Conservation (phyloP, 2,329 filamentous ascomycete species). For the Neofusicoccum ribis region DNA sequence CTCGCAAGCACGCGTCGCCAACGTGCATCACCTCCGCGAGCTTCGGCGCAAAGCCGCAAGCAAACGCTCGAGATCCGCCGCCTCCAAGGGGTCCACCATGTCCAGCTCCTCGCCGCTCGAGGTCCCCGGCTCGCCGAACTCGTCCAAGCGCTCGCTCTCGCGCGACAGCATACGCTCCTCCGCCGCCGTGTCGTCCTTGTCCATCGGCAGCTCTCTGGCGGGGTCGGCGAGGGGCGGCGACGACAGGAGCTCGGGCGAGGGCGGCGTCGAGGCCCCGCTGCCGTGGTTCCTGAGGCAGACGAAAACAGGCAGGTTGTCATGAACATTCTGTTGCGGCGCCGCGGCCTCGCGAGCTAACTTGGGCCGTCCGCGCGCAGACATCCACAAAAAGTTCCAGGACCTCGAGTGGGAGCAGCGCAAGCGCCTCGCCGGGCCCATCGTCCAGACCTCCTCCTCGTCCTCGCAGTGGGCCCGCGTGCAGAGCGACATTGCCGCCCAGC, state of each 20-base stretch:
- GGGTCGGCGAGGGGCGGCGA: slow-evolving; percentile 26
- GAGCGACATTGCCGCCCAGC: slow-evolving; percentile 56
- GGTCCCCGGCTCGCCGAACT: slow-evolving; percentile 26
- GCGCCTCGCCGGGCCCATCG: slow-evolving; percentile 49
- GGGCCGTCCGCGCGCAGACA: slow-evolving; percentile 44
- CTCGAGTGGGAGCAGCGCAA: slow-evolving; percentile 62
- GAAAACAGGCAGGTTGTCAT: slow-evolving; percentile 50
- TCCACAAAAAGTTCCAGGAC: slow-evolving; percentile 61
- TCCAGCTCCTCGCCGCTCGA: slow-evolving; percentile 28
- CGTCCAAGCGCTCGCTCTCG: slow-evolving; percentile 42
- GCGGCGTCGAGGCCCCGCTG: slow-evolving; percentile 8
- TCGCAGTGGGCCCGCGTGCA: slow-evolving; percentile 61
- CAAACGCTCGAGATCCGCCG: slow-evolving; percentile 31
- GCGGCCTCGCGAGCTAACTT: slow-evolving; percentile 8
- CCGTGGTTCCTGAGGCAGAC: slow-evolving; percentile 51
- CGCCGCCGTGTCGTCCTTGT: slow-evolving; percentile 28
- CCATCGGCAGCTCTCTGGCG: slow-evolving; percentile 26
- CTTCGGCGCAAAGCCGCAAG: slow-evolving; percentile 26
- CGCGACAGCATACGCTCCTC: slow-evolving; percentile 38
- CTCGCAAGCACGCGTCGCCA: slow-evolving; percentile 16
- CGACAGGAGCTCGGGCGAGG: neutral
- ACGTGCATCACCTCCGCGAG: slow-evolving; percentile 20
- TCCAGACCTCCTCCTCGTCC: slow-evolving; percentile 35
- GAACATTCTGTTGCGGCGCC: slow-evolving; percentile 13
- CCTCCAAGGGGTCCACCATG: slow-evolving; percentile 25